These are phyloP conservation scores for Ciborinia camelliae DNA, from an alignment of 2,329 filamentous ascomycete species.

Conservation along the genomic window DNA sequence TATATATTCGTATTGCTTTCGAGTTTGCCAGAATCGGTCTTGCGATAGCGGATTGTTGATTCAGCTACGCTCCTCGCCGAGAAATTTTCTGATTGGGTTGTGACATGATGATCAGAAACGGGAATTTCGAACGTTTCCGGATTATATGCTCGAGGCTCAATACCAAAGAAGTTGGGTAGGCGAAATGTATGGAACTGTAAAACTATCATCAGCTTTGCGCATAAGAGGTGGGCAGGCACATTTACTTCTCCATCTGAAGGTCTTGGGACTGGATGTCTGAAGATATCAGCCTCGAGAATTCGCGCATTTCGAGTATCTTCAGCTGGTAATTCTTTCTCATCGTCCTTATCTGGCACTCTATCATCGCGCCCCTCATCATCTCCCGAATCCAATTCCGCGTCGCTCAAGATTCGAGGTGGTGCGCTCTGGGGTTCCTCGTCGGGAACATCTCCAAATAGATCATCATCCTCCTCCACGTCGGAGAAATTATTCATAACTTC, in stretches of 20 bases:
- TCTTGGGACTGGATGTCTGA: slow-evolving; percentile 67
- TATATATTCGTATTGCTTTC: slow-evolving; percentile 74
- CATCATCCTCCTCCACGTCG: slow-evolving; percentile 52
- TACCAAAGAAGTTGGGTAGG: slow-evolving; percentile 68
- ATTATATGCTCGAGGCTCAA: slow-evolving; percentile 66
- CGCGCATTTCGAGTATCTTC: slow-evolving; percentile 46
- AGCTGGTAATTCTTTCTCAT: slow-evolving; percentile 44
- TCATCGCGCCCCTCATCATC: slow-evolving; percentile 63
- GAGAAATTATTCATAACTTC: slow-evolving; percentile 40
- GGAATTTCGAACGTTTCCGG: slow-evolving; percentile 63
- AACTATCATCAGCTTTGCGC: slow-evolving; percentile 24
- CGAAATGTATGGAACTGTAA: slow-evolving; percentile 64
- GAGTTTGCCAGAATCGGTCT: slow-evolving; percentile 59
- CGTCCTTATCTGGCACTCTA: slow-evolving; percentile 43
- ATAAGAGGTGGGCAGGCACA: background rate
- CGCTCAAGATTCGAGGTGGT: slow-evolving; percentile 45
- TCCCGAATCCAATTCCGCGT: slow-evolving; percentile 61
- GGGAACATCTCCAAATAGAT: slow-evolving; percentile 60
- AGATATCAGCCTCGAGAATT: slow-evolving; percentile 62
- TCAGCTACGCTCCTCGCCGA: slow-evolving; percentile 56
- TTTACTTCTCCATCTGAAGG: slow-evolving; percentile 66
- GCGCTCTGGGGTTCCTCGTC: slow-evolving; percentile 32
- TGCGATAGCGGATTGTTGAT: slow-evolving; percentile 66
- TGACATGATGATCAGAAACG: slow-evolving; percentile 53
- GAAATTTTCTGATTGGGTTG: slow-evolving; percentile 47